phyloP scores from a whole-genome alignment of 208 protist species.

The Endotrypanum monterogeii region DNA sequence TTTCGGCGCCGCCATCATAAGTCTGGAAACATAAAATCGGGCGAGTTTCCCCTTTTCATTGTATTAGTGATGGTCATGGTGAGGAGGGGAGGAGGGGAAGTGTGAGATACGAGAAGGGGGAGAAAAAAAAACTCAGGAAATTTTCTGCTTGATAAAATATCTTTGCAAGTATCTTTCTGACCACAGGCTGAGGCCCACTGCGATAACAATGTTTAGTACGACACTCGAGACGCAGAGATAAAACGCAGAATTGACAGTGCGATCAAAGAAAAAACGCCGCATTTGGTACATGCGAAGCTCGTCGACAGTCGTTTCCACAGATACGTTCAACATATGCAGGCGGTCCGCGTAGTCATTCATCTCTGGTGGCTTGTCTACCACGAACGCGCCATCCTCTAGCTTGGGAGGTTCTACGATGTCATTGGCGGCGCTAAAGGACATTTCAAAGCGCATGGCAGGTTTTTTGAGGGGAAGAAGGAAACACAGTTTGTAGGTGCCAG shows the following conservation, averaged over 20 bases:
- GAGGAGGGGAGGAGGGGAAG: not conserved
- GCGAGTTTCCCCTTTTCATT: not conserved
- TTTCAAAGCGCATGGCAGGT: slow-evolving; percentile 63
- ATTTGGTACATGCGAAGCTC: slow-evolving; percentile 62
- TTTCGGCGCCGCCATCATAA: not conserved
- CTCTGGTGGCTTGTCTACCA: slow-evolving; percentile 69
- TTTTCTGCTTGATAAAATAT: slow-evolving; percentile 71
- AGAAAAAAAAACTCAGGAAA: slow-evolving; percentile 30
- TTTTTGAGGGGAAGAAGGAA: slow-evolving; percentile 53
- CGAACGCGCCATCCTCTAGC: slow-evolving; percentile 55
- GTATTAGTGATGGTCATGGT: not conserved
- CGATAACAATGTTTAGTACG: slow-evolving; percentile 58
- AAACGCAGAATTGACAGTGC: slow-evolving; percentile 48
- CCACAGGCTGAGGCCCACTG: slow-evolving; percentile 40
- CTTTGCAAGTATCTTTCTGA: slow-evolving; percentile 60
- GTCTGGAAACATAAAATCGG: not conserved
- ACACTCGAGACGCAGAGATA: slow-evolving; percentile 51
- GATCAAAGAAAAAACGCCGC: slow-evolving; percentile 56
- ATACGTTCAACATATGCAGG: slow-evolving; percentile 62
- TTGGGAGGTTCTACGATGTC: slow-evolving; percentile 55
- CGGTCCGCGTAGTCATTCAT: slow-evolving; percentile 59
- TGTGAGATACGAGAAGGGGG: not conserved
- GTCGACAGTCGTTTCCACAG: slow-evolving; percentile 58
- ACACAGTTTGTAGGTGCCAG: slow-evolving; percentile 71
- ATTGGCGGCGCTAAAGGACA: slow-evolving; percentile 61